Conservation (phyloP, 2,329 filamentous ascomycete species). For the Dryadomyces sulphureus region DNA sequence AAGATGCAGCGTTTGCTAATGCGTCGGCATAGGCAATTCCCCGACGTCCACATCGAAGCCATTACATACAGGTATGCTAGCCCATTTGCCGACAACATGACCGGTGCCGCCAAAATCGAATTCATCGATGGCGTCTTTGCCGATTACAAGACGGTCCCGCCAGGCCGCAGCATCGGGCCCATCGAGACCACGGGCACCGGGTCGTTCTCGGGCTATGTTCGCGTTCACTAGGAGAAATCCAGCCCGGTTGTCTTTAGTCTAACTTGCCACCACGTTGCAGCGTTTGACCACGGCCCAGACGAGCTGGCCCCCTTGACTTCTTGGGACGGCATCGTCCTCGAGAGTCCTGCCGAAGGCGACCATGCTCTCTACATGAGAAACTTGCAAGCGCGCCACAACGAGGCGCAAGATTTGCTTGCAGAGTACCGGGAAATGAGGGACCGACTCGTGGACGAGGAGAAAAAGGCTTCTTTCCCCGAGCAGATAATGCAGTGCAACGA, state of each 20-base stretch:
- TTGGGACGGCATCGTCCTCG: background rate
- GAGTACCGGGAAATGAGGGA: background rate
- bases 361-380: background rate
- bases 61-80: background rate
- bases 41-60: background rate
- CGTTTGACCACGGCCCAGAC: background rate
- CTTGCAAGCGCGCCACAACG: background rate
- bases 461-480: background rate
- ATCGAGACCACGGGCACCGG: background rate
- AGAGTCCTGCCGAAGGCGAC: background rate
- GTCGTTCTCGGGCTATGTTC: background rate
- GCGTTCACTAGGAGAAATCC: background rate
- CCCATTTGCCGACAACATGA: background rate
- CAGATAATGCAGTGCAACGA: background rate
- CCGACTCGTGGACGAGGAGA: background rate
- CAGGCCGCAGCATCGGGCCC: background rate
- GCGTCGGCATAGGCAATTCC: background rate
- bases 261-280: conserved; percentile 1
- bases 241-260: background rate
- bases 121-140: background rate
- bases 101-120: background rate
- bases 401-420: background rate
- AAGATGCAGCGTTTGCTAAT: background rate
- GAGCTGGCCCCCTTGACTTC: background rate
- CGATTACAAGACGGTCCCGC: background rate